Percentiles rank a stretch among this genome's conserved stretches.
These are phyloP conservation scores for Aotearoamyces nothofagi DNA, from an alignment of 2,329 filamentous ascomycete species.

Conservation along the genomic window DNA sequence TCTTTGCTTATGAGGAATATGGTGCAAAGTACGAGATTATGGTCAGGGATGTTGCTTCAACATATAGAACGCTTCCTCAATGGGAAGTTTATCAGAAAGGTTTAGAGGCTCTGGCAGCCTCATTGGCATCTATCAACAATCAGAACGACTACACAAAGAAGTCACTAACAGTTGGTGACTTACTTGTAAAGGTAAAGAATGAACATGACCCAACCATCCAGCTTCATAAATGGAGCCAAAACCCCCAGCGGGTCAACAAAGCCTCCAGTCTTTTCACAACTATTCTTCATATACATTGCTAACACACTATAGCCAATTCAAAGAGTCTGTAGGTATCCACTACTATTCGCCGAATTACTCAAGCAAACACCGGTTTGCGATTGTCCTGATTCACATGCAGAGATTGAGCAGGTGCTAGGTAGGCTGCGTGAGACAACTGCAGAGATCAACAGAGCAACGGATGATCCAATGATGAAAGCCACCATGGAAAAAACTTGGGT, in stretches of 20 bases:
- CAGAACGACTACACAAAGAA: slow-evolving; percentile 50
- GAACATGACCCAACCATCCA: too few species aligned
- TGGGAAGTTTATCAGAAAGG: slow-evolving; percentile 77
- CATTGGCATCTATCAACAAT: slow-evolving; percentile 54
- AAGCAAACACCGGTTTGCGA: slow-evolving; percentile 74
- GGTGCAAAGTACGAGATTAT: slow-evolving; percentile 80
- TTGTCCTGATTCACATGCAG: slow-evolving; percentile 68
- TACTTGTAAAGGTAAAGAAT: slow-evolving; percentile 66
- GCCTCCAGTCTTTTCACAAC: too few species aligned
- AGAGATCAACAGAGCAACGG: slow-evolving; percentile 73
- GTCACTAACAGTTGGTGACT: slow-evolving; percentile 67
- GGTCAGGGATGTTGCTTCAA: slow-evolving; percentile 57
- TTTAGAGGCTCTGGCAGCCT: slow-evolving; percentile 67
- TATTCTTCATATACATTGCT: too few species aligned
- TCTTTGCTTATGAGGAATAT: slow-evolving; percentile 85
- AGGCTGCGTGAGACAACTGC: slow-evolving; percentile 59
- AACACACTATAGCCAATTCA: slow-evolving; percentile 58
- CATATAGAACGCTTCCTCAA: slow-evolving; percentile 51
- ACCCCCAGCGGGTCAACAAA: too few species aligned
- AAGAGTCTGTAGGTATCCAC: slow-evolving; percentile 76
- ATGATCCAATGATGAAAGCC: slow-evolving; percentile 53
- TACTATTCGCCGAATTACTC: slow-evolving; percentile 72
- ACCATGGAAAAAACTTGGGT: slow-evolving; percentile 71
- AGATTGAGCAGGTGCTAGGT: slow-evolving; percentile 59
- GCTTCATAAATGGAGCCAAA: background rate